Percentiles rank a stretch among this genome's conserved stretches.
Evolutionary conservation across 352 stramenopile genomes (phyloP).

Genomic region (Globisporangium acanthophoron): DNA sequence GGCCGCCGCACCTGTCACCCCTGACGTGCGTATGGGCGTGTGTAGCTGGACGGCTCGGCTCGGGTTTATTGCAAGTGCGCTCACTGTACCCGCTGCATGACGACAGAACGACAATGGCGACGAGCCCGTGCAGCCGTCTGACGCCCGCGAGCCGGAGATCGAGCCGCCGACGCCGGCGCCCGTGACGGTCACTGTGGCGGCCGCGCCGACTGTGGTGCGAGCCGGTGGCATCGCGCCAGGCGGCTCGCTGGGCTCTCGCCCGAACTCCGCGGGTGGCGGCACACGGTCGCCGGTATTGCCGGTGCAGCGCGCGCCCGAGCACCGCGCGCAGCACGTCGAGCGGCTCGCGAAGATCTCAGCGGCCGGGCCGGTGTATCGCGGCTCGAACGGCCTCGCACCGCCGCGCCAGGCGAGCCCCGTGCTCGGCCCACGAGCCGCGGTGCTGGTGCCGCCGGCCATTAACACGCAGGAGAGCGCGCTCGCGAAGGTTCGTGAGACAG

Average conservation of each 20-base stretch:
- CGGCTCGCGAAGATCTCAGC: conserved; percentile 64
- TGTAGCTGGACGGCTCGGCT: neutral
- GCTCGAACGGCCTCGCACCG: conserved; percentile 5
- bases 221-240: conserved; percentile 9
- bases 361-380: conserved; percentile 31
- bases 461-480: conserved; percentile 19
- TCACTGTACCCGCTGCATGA: neutral
- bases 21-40: conserved; percentile 1
- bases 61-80: neutral
- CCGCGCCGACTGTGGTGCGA: neutral
- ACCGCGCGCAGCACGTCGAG: conserved; percentile 24
- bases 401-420: conserved; percentile 36
- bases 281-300: conserved; percentile 36
- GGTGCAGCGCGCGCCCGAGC: conserved; percentile 25
- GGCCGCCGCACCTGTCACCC: conserved; percentile 5
- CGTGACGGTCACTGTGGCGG: neutral
- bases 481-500: conserved; percentile 18
- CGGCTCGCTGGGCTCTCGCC: conserved; percentile 11
- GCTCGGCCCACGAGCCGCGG: conserved; percentile 34
- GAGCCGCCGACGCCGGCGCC: conserved; percentile 2
- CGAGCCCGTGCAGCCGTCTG: neutral
- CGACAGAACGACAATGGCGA: conserved; percentile 5
- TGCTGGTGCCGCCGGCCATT: conserved; percentile 12
- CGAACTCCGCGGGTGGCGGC: conserved; percentile 1
- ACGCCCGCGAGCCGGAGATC: conserved; percentile 1